Percentiles rank a stretch among this genome's conserved stretches.
phyloP scores from a whole-genome alignment of 2,329 filamentous ascomycete species.

The Aspergillus sp. region DNA sequence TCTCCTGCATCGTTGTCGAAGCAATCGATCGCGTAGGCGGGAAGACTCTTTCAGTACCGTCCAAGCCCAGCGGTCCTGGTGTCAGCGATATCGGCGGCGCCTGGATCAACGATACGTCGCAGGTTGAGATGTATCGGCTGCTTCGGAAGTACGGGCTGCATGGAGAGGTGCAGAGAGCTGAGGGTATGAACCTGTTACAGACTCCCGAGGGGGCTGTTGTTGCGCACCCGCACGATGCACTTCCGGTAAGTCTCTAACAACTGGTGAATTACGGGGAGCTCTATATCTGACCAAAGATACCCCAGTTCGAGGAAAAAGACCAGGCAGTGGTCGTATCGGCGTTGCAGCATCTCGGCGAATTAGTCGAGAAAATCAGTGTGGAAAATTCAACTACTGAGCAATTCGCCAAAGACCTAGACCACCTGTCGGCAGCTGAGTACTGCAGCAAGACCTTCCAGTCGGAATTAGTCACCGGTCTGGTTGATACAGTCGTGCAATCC shows the following conservation, averaged over 20 bases:
- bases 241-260: constrained; percentile 8
- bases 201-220: constrained; percentile 6
- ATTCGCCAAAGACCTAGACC: constrained; percentile 11
- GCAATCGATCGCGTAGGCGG: constrained; percentile 43
- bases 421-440: constrained; percentile 4
- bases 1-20: constrained; percentile 37
- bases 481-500: constrained; percentile 31
- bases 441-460: constrained; percentile 2
- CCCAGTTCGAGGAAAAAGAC: too few relatives aligned
- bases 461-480: constrained; percentile 36
- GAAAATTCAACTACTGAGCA: too few relatives aligned
- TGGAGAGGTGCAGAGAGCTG: constrained; percentile 24
- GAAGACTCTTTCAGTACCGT: constrained; percentile 30
- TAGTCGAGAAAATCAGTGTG: too few relatives aligned
- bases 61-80: constrained; percentile 6
- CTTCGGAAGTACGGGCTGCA: constrained; percentile 18
- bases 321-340: too few relatives aligned
- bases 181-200: constrained; percentile 29
- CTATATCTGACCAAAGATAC: too few relatives aligned
- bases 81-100: constrained; percentile 33
- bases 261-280: too few relatives aligned
- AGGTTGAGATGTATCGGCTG: constrained; percentile 16
- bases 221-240: constrained; percentile 4
- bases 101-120: constrained; percentile 34
- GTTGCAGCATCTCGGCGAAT: too few relatives aligned